phyloP scores from a whole-genome alignment of 2,329 filamentous ascomycete genomes.

The Neocucurbitaria cava region DNA sequence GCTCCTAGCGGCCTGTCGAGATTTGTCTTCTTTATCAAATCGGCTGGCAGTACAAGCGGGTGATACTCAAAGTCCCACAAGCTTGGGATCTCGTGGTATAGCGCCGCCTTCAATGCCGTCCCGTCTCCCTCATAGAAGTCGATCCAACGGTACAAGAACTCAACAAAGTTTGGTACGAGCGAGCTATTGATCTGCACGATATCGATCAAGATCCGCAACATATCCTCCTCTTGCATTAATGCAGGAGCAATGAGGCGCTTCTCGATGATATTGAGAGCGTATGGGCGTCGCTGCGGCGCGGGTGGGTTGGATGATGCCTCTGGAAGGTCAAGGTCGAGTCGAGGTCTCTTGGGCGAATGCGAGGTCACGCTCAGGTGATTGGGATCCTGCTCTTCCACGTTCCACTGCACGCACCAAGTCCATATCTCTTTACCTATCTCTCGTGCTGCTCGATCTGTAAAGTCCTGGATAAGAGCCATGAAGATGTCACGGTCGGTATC shows the following conservation, averaged over 20 bases:
- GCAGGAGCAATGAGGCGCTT: conserved; percentile 28
- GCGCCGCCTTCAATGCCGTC: conserved; percentile 39
- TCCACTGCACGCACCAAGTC: conserved; percentile 44
- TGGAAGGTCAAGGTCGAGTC: conserved; percentile 14
- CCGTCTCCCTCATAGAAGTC: conserved; percentile 43
- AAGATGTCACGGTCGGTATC: conserved; percentile 33
- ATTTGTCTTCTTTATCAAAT: conserved; percentile 9
- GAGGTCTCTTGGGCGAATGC: conserved; percentile 32
- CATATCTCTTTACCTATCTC: conserved; percentile 34
- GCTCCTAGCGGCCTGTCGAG: too few species aligned
- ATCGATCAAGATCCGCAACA: conserved; percentile 39
- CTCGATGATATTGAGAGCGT: conserved; percentile 21
- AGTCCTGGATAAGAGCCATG: conserved; percentile 37
- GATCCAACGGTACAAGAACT: conserved; percentile 44
- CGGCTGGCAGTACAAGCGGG: conserved; percentile 26
- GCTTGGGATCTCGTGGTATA: conserved; percentile 42
- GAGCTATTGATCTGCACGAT: conserved; percentile 36
- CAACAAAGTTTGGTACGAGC: conserved; percentile 44
- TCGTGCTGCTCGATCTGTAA: conserved; percentile 30
- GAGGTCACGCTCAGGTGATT: conserved; percentile 1
- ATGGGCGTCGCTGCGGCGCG: conserved; percentile 8
- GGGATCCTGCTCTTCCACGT: conserved; percentile 21
- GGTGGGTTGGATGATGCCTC: not conserved
- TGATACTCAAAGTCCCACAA: conserved; percentile 46
- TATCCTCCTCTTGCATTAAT: conserved; percentile 35